Evolutionary conservation across 2,329 filamentous ascomycete genomes (phyloP).

Genomic region (Pseudocercospora fuligena): DNA sequence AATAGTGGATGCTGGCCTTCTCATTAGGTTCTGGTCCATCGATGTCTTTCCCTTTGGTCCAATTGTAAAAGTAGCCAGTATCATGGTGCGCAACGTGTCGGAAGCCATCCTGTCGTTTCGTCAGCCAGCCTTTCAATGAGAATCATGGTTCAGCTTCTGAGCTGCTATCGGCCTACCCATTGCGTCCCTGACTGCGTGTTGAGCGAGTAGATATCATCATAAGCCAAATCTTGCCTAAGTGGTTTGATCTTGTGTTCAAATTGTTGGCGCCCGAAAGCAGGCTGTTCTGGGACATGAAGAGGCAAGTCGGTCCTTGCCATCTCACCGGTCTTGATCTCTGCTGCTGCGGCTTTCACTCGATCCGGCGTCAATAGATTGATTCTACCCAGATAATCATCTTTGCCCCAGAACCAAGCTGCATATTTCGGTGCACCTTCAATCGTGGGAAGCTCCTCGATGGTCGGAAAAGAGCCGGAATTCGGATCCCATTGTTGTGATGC

Average conservation of each 20-base stretch:
- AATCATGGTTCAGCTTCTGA: not conserved
- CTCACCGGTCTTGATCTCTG: conserved; percentile 61
- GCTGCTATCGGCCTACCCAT: conserved; percentile 34
- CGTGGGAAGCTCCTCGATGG: conserved; percentile 57
- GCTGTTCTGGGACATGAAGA: conserved; percentile 56
- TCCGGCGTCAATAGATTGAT: conserved; percentile 62
- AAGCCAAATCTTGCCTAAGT: conserved; percentile 42
- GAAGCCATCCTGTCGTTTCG: conserved; percentile 44
- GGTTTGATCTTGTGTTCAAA: conserved; percentile 62
- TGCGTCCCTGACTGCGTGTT: conserved; percentile 53
- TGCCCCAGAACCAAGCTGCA: conserved; percentile 66
- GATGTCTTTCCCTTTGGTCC: conserved; percentile 49
- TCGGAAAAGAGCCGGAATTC: conserved; percentile 57
- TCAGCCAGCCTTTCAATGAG: not conserved
- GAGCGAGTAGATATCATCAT: conserved; percentile 50
- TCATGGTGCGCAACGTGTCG: conserved; percentile 49
- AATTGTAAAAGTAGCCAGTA: conserved; percentile 48
- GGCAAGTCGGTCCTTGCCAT: conserved; percentile 62
- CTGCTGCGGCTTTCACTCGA: conserved; percentile 58
- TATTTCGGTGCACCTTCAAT: conserved; percentile 59
- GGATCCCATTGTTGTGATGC: conserved; percentile 47
- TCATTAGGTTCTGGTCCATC: conserved; percentile 46
- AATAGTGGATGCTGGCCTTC: conserved; percentile 53
- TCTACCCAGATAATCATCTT: conserved; percentile 59
- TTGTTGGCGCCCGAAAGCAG: conserved; percentile 57